Evolutionary conservation across 768 basidiomycete species (phyloP).

Genomic region (Termitomyces sp.): DNA sequence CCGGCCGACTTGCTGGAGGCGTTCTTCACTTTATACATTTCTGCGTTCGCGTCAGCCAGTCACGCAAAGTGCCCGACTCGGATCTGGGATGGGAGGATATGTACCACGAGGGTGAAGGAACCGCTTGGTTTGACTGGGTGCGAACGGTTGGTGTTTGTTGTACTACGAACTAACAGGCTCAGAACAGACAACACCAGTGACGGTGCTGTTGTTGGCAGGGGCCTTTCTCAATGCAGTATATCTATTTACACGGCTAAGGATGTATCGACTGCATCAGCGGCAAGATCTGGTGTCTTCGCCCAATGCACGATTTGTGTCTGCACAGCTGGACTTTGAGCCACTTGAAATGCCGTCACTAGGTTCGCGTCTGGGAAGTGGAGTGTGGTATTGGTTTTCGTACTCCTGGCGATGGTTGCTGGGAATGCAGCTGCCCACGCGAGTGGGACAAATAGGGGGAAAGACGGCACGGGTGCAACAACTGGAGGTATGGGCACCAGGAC

Average conservation of each 20-base stretch:
- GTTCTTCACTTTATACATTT: constrained; percentile 65
- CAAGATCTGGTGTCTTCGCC: constrained; percentile 64
- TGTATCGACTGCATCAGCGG: constrained; percentile 63
- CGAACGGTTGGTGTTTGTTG: constrained; percentile 13
- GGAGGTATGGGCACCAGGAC: constrained; percentile 73
- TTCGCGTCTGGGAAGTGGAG: constrained; percentile 33
- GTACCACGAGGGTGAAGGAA: constrained; percentile 57
- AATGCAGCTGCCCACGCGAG: constrained; percentile 38
- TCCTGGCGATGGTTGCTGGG: constrained; percentile 68
- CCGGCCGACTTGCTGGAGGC: constrained; percentile 61
- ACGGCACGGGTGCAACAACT: constrained; percentile 64
- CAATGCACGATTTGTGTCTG: constrained; percentile 61
- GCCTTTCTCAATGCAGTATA: constrained; percentile 59
- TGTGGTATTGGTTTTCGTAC: constrained; percentile 49
- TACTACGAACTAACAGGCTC: background rate
- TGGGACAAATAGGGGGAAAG: constrained; percentile 32
- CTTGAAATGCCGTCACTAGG: constrained; percentile 38
- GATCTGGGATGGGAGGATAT: constrained; percentile 79
- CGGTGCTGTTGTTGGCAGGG: constrained; percentile 45
- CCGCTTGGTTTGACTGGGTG: constrained; percentile 81
- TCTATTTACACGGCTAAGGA: constrained; percentile 62
- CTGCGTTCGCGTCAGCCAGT: constrained; percentile 53
- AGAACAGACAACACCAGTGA: constrained; percentile 52
- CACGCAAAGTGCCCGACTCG: constrained; percentile 52
- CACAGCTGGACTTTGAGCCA: constrained; percentile 40